Evolutionary conservation across 176 grass and related monocot genomes (phyloP).

Genomic region (Alloteropsis semialata): DNA sequence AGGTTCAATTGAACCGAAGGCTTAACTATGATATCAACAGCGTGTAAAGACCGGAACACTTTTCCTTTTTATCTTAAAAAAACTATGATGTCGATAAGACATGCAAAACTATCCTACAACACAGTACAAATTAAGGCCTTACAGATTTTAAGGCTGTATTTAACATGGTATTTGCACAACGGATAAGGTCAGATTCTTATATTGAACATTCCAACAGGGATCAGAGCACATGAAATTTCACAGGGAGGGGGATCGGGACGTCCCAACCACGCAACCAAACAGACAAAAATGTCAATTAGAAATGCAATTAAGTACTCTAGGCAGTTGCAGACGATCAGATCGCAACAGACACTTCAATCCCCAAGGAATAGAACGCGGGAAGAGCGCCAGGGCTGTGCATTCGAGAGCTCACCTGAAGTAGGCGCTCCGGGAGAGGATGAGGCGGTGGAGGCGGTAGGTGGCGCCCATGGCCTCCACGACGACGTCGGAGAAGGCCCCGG

Average conservation of each 20-base stretch:
- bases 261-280: background rate
- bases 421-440: constrained; percentile 93
- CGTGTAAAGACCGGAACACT: no score
- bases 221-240: background rate
- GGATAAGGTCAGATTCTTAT: background rate
- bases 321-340: background rate
- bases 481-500: constrained; percentile 87
- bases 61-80: no score
- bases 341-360: background rate
- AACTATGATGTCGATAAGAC: background rate
- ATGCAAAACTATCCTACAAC: background rate
- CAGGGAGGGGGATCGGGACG: background rate
- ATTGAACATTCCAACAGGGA: background rate
- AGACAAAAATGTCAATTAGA: background rate
- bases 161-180: background rate
- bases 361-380: background rate
- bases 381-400: background rate
- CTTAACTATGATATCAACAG: background rate
- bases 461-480: constrained; percentile 85
- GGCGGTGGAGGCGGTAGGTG: constrained; percentile 83
- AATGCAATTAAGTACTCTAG: constrained; percentile 4
- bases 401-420: constrained; percentile 77
- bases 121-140: background rate
- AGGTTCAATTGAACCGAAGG: background rate
- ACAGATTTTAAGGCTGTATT: background rate